Conservation (phyloP, 495 filamentous ascomycete genomes). For the Tuber aestivum region DNA sequence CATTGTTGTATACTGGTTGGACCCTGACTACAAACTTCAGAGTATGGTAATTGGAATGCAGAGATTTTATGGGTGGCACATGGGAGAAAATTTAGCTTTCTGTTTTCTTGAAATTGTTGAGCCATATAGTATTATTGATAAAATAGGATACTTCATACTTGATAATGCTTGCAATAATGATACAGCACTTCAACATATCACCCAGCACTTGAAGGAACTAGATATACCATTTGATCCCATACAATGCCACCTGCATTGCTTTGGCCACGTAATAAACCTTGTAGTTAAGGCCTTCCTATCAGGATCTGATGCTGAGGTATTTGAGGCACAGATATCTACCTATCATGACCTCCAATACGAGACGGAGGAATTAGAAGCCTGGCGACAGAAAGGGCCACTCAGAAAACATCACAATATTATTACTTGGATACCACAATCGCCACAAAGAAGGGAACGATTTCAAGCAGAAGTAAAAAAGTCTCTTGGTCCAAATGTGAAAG, state of each 20-base stretch:
- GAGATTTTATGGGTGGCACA: conserved; percentile 10
- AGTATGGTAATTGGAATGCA: neutral
- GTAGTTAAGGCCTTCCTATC: conserved; percentile 30
- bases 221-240: conserved; percentile 18
- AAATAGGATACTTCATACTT: conserved; percentile 25
- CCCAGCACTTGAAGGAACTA: conserved; percentile 1
- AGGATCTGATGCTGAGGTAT: neutral
- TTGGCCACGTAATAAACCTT: conserved; percentile 29
- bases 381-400: conserved; percentile 19
- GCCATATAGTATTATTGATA: conserved; percentile 20
- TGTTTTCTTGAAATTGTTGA: conserved; percentile 14
- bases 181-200: conserved; percentile 12
- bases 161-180: conserved; percentile 35
- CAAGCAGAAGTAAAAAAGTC: conserved; percentile 2
- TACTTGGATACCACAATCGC: conserved; percentile 11
- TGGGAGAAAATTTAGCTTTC: conserved; percentile 13
- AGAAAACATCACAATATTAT: conserved; percentile 28
- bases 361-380: conserved; percentile 7
- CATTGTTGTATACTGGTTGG: conserved; percentile 8
- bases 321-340: too few species aligned
- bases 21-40: neutral
- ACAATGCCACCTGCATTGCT: conserved; percentile 16
- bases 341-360: conserved; percentile 5
- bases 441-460: conserved; percentile 16
- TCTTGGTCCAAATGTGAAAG: neutral